Conservation (phyloP, 495 filamentous ascomycete species). For the Pyronema domesticum region DNA sequence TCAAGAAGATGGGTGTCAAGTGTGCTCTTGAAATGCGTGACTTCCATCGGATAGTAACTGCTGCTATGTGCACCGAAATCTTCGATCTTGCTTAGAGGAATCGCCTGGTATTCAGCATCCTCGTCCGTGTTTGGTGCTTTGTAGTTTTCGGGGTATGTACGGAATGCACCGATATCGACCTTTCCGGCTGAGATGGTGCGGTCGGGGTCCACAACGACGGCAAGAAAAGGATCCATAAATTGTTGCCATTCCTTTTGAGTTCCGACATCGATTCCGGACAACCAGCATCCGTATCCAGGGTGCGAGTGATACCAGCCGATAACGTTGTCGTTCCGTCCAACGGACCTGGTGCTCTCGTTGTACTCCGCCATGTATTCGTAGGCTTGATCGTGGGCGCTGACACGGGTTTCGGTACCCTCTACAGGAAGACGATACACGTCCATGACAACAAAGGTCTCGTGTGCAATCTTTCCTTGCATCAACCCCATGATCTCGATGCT, state of each 20-base stretch:
- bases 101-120: conserved; percentile 46
- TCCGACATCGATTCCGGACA: conserved; percentile 83
- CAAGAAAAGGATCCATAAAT: conserved; percentile 76
- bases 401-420: conserved; percentile 91
- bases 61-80: conserved; percentile 89
- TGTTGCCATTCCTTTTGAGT: conserved; percentile 73
- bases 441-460: conserved; percentile 74
- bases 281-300: conserved; percentile 96
- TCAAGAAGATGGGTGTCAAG: conserved; percentile 74
- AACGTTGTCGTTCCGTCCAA: conserved; percentile 64
- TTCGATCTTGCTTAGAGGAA: conserved; percentile 79
- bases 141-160: conserved; percentile 70
- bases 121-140: conserved; percentile 34
- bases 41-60: conserved; percentile 77
- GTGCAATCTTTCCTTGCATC: conserved; percentile 87
- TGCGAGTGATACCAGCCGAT: conserved; percentile 98
- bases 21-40: conserved; percentile 81
- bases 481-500: conserved; percentile 92
- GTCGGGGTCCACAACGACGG: conserved; percentile 94
- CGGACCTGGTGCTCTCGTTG: conserved; percentile 53
- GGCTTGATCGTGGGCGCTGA: conserved; percentile 87
- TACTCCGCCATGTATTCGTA: conserved; percentile 94
- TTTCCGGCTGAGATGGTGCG: conserved; percentile 86
- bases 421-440: conserved; percentile 90
- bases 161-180: conserved; percentile 93